Base-by-base conservation (phyloP, 306 rosid species). In the Vicia villosa region DNA sequence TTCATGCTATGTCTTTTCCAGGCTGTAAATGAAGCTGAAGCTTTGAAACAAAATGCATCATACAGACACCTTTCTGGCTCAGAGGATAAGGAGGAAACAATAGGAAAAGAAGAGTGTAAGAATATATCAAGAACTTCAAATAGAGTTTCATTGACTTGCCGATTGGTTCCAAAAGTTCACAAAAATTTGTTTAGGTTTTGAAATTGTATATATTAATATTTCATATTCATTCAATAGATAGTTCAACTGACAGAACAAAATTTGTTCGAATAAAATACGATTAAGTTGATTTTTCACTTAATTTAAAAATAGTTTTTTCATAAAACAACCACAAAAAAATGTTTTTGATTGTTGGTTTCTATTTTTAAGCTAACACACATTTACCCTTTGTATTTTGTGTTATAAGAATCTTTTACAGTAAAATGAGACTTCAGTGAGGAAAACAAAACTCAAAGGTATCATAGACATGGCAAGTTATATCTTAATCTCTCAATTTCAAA, bases 111-210 rank as follows among this genome's bases (percentile, higher is more conserved):
- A 11, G 84, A 80, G 40, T 11, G 13, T 70, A 82, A 68, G 77
- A 75, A 72, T 63, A 78, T 92, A 45, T 73, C 59, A 50, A 88
- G 96, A 60, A 83, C 81, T 36, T 68, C 86, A 51, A 77, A 28
- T 50, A 75, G 98, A 79, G 30, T 89, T 80, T 92, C 98, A 45
- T 74, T 92, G 78, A 89, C 98, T 5, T 89, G 98, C 63, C 68
- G 98, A 56, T 52, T 77, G 58, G 96, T 92, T 60, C 81, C 90
- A 38, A 92, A 88, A 77, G 98, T 84, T 37, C 86, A 81, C 79
- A 92, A 85, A 69, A 88, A 88, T 61, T 78, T 92, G 84, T 83
- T 92, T 66, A 85, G 83, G 86, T 69, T 75, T 73, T 89, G 82
- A 81, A 65, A 38, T 40, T 50, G 58, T 65, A 28, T 3, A 43